phyloP scores from a whole-genome alignment of 2,329 filamentous ascomycete species.

The Aspergillus udagawae region DNA sequence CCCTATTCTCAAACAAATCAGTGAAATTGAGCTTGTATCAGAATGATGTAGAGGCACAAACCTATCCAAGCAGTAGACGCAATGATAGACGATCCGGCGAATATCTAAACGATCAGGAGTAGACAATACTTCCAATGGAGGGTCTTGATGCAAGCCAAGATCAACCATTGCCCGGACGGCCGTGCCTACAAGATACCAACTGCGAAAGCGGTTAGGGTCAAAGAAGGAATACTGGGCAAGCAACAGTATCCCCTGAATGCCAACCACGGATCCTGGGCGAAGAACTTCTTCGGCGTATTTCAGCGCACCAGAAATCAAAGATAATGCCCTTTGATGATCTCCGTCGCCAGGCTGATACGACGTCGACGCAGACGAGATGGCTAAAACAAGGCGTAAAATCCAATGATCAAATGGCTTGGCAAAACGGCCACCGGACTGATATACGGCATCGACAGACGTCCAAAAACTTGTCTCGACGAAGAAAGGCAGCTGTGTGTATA shows the following conservation, averaged over 20 bases:
- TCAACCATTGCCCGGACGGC: slow-evolving; percentile 84
- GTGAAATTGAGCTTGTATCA: not conserved
- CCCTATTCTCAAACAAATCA: slow-evolving; percentile 45
- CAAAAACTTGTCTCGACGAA: slow-evolving; percentile 78
- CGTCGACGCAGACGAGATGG: slow-evolving; percentile 71
- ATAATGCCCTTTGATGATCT: slow-evolving; percentile 57
- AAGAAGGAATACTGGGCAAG: slow-evolving; percentile 86
- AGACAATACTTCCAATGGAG: slow-evolving; percentile 64
- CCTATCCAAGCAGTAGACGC: slow-evolving; percentile 85
- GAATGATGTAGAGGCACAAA: slow-evolving; percentile 35
- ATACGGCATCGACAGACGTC: slow-evolving; percentile 74
- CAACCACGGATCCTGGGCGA: slow-evolving; percentile 75
- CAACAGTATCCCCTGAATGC: slow-evolving; percentile 82
- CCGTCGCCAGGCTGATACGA: slow-evolving; percentile 65
- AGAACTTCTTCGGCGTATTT: slow-evolving; percentile 77
- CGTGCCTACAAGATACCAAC: slow-evolving; percentile 89
- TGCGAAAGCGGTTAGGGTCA: slow-evolving; percentile 86
- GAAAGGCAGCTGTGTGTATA: slow-evolving; percentile 75
- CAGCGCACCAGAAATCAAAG: slow-evolving; percentile 63
- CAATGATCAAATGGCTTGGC: slow-evolving; percentile 70
- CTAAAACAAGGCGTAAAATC: slow-evolving; percentile 84
- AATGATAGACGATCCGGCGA: slow-evolving; percentile 81
- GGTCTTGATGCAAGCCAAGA: slow-evolving; percentile 88
- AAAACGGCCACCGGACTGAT: slow-evolving; percentile 62
- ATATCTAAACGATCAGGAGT: slow-evolving; percentile 70